Evolutionary conservation across 371 early-diverging fungal species (phyloP).

Genomic region (Zychaea mexicana): DNA sequence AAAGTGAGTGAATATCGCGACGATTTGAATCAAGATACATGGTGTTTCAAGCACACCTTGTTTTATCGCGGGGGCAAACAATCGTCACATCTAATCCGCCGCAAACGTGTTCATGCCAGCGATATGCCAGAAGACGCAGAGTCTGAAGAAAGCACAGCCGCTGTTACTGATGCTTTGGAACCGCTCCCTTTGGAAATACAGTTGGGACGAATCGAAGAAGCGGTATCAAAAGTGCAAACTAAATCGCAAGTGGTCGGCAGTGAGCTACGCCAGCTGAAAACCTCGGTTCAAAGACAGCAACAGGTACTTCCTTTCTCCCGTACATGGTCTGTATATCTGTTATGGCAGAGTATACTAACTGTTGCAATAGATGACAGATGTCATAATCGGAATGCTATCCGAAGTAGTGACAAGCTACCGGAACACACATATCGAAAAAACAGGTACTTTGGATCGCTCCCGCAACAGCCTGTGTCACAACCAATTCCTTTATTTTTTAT

Average conservation of each 20-base stretch:
- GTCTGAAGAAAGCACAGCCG: background rate
- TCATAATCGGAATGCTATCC: background rate
- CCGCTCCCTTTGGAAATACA: background rate
- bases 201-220: background rate
- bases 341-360: too few relatives aligned
- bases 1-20: slow-evolving; percentile 3
- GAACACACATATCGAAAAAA: too few relatives aligned
- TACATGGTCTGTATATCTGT: too few relatives aligned
- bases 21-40: background rate
- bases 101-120: background rate
- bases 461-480: too few relatives aligned
- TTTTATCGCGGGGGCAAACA: background rate
- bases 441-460: too few relatives aligned
- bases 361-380: background rate
- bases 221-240: background rate
- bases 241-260: background rate
- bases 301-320: too few relatives aligned
- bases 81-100: background rate
- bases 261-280: background rate
- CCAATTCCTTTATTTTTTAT: too few relatives aligned
- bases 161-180: background rate
- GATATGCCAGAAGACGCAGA: background rate
- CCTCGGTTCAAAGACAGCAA: background rate
- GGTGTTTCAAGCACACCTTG: background rate
- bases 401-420: too few relatives aligned